A percentile compares a stretch with the other conserved stretches of the same genome.
These are phyloP conservation scores for Chalaropsis ovoidea DNA, from an alignment of 2,329 filamentous ascomycete species.

Conservation along the genomic window DNA sequence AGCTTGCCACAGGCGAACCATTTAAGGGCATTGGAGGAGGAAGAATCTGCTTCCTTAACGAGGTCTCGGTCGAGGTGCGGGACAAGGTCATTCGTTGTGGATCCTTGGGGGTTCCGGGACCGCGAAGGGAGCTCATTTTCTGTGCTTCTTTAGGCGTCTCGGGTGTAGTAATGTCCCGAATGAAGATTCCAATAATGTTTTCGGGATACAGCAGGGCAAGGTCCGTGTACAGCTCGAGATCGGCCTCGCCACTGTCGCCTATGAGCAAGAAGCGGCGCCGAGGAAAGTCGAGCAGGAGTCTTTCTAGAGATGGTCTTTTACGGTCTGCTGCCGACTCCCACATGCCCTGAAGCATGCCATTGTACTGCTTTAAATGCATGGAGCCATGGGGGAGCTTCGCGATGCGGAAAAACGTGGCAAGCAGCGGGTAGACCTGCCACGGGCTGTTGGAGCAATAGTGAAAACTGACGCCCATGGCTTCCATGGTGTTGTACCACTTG, in stretches of 20 bases:
- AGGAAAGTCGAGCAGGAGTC: slow-evolving; percentile 81
- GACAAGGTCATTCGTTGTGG: background rate
- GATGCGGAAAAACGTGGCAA: slow-evolving; percentile 73
- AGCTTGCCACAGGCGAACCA: background rate
- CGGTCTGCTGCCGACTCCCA: slow-evolving; percentile 94
- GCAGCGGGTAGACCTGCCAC: slow-evolving; percentile 89
- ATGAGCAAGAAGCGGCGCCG: slow-evolving; percentile 77
- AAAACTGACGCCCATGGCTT: slow-evolving; percentile 70
- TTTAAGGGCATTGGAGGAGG: background rate
- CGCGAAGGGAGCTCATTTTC: background rate
- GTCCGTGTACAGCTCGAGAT: slow-evolving; percentile 94
- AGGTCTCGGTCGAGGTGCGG: slow-evolving; percentile 7
- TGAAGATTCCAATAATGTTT: slow-evolving; percentile 77
- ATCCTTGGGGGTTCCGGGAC: slow-evolving; percentile 39
- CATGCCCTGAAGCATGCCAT: slow-evolving; percentile 92
- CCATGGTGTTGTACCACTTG: slow-evolving; percentile 77
- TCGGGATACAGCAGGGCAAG: slow-evolving; percentile 76
- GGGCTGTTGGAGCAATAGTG: slow-evolving; percentile 99
- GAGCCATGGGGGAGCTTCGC: slow-evolving; percentile 77
- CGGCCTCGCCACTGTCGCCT: slow-evolving; percentile 91
- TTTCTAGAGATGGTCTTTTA: slow-evolving; percentile 79
- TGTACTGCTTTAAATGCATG: slow-evolving; percentile 92
- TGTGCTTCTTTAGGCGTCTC: slow-evolving; percentile 36
- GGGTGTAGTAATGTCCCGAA: slow-evolving; percentile 84
- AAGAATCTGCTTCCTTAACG: slow-evolving; percentile 11